A percentile compares a stretch with the other conserved stretches of the same genome.
Conservation (phyloP, 148 eudicot genomes). For the Cornus florida region DNA sequence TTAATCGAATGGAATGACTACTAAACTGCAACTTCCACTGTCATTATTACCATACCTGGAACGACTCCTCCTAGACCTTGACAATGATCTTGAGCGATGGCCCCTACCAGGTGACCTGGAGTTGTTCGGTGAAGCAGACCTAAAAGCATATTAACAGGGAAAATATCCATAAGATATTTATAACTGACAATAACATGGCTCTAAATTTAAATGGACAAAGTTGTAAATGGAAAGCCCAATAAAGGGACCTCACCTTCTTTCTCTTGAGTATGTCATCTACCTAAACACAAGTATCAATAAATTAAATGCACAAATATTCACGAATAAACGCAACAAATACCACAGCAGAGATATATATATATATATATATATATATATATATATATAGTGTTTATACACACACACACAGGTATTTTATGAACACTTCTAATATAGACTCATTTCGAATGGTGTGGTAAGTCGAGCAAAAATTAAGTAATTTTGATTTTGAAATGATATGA, state of each 20-base stretch:
- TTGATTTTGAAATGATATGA: not conserved
- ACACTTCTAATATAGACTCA: not conserved
- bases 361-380: too few relatives aligned
- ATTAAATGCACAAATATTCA: not conserved
- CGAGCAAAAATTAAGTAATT: not conserved
- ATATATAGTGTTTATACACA: too few relatives aligned
- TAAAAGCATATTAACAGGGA: conserved; percentile 21
- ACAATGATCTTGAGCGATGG: conserved; percentile 31
- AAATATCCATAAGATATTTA: not conserved
- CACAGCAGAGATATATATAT: too few relatives aligned
- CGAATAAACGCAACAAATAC: not conserved
- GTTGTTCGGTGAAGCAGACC: conserved; percentile 47
- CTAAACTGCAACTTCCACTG: not conserved
- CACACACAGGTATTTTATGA: too few relatives aligned
- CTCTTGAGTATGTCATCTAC: conserved; percentile 51
- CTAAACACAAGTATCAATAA: conserved; percentile 13
- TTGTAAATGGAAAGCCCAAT: not conserved
- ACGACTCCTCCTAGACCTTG: conserved; percentile 48
- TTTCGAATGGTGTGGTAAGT: not conserved
- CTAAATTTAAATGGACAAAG: too few relatives aligned
- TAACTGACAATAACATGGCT: not conserved
- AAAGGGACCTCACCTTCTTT: conserved; percentile 48
- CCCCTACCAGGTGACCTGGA: conserved; percentile 21
- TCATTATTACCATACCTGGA: conserved; percentile 38
- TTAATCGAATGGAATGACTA: not conserved